Evolutionary conservation across 495 filamentous ascomycete species (phyloP).

Genomic region (Melanomma pulvis-pyrius): DNA sequence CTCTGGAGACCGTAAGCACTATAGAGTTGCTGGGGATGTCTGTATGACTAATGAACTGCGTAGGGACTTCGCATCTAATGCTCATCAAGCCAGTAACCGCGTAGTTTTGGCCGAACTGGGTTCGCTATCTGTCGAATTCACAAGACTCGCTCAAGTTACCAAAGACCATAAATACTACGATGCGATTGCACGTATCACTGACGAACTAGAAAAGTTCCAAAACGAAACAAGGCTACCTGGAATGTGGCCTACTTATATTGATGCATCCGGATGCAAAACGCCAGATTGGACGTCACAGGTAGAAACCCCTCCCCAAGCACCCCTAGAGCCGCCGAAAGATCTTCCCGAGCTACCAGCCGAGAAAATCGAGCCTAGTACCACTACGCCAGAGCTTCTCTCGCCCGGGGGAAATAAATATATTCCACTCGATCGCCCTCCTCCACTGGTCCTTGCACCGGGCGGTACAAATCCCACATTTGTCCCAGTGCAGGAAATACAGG

Average conservation of each 20-base stretch:
- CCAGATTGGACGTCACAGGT: constrained; percentile 29
- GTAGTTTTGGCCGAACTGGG: constrained; percentile 84
- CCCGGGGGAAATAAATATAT: constrained; percentile 16
- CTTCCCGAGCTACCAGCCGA: neutral
- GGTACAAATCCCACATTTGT: neutral
- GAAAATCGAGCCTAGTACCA: constrained; percentile 1
- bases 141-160: constrained; percentile 88
- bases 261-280: constrained; percentile 71
- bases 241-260: constrained; percentile 79
- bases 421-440: constrained; percentile 17
- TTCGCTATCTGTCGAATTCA: constrained; percentile 92
- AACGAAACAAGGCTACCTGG: constrained; percentile 73
- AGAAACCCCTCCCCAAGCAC: constrained; percentile 18
- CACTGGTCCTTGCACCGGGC: constrained; percentile 1
- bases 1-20: constrained; percentile 72
- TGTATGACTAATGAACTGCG: neutral
- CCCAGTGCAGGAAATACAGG: neutral
- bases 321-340: constrained; percentile 1
- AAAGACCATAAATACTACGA: constrained; percentile 89
- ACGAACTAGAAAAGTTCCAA: constrained; percentile 82
- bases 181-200: constrained; percentile 87
- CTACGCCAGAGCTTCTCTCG: neutral
- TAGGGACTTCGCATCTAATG: constrained; percentile 61
- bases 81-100: constrained; percentile 64
- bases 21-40: neutral